Base-by-base conservation (phyloP, 441 rosid genomes). In the Erysimum pusillum region DNA sequence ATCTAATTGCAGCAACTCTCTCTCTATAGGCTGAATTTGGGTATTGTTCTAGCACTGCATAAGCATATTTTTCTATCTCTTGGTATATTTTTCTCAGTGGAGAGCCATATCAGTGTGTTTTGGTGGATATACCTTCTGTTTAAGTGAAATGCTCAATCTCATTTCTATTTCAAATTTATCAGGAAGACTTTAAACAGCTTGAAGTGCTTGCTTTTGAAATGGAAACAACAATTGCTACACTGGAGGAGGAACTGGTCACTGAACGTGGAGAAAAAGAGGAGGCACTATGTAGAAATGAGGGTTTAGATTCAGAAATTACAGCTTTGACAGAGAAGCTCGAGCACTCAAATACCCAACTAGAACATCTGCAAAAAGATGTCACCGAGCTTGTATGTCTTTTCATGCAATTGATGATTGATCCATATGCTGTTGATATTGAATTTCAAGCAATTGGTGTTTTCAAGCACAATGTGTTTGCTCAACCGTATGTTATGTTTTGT, bases 201-300 rank as follows among this genome's bases (percentile, higher is more conserved):
- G 99, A 92, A 87, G 90, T 89, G 77, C 90, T 88, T 78, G 93
- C 93, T 59, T 90, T 91, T 90, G 98, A 95, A 81, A 91, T 91
- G 98, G 98, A 95, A 81, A 78, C 93, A 79, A 84, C 90, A 56
- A 89, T 90, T 81, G 95, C 90, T 83, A 87, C 98, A 72, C 69
- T 93, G 79, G 96, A 90, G 75, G 93, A 88, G 80, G 85, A 91
- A 76, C 79, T 92, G 67, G 89, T 84, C 53, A 74, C 83, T 66
- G 92, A 88, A 62, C 74, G 69, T 54, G 82, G 84, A 18, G 97
- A 86, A 67, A 92, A 81, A 74, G 93, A 85, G 79, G 90, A 82
- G 69, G 84, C 81, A 49, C 38, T 78, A 56, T 76, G 82, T 63
- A 83, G 82, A 80, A 87, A 82, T 76, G 87, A 85, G 79, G 76